Evolutionary conservation across 2,329 filamentous ascomycete genomes (phyloP).

Genomic region (Ascochyta rabiei): DNA sequence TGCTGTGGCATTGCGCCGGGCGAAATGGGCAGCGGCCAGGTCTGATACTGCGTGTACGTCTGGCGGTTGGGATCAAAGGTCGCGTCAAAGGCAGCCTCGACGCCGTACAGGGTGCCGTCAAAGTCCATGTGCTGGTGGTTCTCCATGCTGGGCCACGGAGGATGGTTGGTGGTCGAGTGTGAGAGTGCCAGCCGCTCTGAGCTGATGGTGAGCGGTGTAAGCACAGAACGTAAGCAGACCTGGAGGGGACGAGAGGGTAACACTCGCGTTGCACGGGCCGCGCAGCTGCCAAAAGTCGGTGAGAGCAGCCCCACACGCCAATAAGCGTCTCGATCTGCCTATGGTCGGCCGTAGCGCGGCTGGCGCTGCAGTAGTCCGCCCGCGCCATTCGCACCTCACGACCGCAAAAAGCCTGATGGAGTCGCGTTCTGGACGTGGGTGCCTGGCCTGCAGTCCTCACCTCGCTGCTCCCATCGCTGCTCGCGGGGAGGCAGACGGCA

Average conservation of each 20-base stretch:
- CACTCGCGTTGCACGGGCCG: slow-evolving; percentile 16
- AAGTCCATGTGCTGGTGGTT: slow-evolving; percentile 47
- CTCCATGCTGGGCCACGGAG: slow-evolving; percentile 49
- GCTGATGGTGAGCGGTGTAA: slow-evolving; percentile 40
- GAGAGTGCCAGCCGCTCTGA: slow-evolving; percentile 41
- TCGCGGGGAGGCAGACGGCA: slow-evolving; percentile 6
- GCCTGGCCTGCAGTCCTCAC: slow-evolving; percentile 17
- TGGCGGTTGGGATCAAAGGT: slow-evolving; percentile 46
- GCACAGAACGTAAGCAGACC: slow-evolving; percentile 18
- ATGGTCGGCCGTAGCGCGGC: slow-evolving; percentile 27
- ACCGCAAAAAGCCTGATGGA: slow-evolving; percentile 25
- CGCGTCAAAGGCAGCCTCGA: slow-evolving; percentile 49
- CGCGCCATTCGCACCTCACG: slow-evolving; percentile 17
- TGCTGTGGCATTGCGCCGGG: slow-evolving; percentile 42
- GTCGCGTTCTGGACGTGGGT: slow-evolving; percentile 20
- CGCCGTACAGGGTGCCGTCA: slow-evolving; percentile 42
- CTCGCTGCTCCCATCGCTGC: slow-evolving; percentile 13
- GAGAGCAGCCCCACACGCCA: slow-evolving; percentile 19
- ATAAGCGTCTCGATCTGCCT: slow-evolving; percentile 20
- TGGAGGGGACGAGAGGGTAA: slow-evolving; percentile 22
- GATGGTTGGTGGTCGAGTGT: slow-evolving; percentile 30
- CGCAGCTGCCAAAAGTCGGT: slow-evolving; percentile 20
- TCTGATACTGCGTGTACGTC: slow-evolving; percentile 38
- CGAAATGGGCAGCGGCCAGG: slow-evolving; percentile 49
- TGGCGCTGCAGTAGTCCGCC: slow-evolving; percentile 38